Base-by-base conservation (phyloP, 441 rosid genomes). In the Eruca vesicaria region DNA sequence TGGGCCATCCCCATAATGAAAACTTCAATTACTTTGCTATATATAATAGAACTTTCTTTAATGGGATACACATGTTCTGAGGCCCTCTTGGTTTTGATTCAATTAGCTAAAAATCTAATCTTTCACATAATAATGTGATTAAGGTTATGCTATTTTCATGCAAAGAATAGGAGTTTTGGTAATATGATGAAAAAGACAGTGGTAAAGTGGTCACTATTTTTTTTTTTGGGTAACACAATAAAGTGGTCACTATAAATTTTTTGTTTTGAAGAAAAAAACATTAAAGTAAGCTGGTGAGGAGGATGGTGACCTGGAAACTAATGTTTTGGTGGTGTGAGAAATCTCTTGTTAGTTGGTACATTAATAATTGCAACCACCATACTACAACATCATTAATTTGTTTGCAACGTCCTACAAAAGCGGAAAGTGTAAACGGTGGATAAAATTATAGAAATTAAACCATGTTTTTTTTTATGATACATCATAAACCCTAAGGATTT, bases 291-390 rank as follows among this genome's bases (percentile, higher is more conserved):
- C 50, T 77, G 72, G 72, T 77, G 60, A 23, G 26, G 29, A 3
- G 32, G 67, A 33, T 45, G 32, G 29, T 77, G 72, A 65, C 72
- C 57, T 77, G 72, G 45, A 5, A 43, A 53, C 36, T n/a, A 62
- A 31, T 12, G 0, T 32, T 12, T 19, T 15, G 45, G 63, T 71
- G 68, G 56, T 69, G 70, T 56, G 55, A 69, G 31, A 69, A 68
- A 55, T 76, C 52, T 55, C 16, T 53, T 63, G 62, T 23, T 43
- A 48, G 43, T 71, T 69, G 65, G 57, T 57, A 68, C 67, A 55
- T 69, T 69, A 32, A 69, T 76, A 41, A 69, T 63, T 41, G 38
- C 68, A 75, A 75, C 78, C 19, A 68, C 78, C n/a, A 62, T 68
- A 35, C 9, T 55, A 19, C 31, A 5, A 23, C 16, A 29, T 29